Conservation (phyloP, 768 basidiomycete genomes). For the Arthromyces matolae region DNA sequence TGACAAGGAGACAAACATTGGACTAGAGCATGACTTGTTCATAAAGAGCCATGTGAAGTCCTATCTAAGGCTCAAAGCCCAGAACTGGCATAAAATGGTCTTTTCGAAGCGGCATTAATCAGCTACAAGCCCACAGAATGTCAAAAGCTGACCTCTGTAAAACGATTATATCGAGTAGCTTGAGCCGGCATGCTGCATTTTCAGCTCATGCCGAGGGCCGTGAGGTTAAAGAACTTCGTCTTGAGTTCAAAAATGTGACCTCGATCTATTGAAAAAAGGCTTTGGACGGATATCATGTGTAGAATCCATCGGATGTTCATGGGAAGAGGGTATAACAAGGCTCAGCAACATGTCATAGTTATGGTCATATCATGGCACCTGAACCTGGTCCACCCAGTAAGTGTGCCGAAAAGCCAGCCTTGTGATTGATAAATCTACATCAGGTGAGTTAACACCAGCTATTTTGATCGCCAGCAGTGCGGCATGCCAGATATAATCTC, state of each 20-base stretch:
- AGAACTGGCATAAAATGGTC: slow-evolving; percentile 1
- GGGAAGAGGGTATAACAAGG: too few species aligned
- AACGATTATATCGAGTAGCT: neutral
- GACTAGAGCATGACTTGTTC: too few species aligned
- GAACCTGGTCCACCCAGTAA: too few species aligned
- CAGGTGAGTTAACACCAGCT: too few species aligned
- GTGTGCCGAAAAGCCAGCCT: too few species aligned
- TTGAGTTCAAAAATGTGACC: slow-evolving; percentile 7
- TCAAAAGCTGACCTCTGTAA: neutral
- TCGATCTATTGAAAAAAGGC: neutral
- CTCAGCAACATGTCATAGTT: too few species aligned
- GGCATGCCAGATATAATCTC: too few species aligned
- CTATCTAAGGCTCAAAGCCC: neutral
- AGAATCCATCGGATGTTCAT: neutral
- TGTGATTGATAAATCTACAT: too few species aligned
- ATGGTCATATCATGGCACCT: too few species aligned
- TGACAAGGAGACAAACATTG: too few species aligned
- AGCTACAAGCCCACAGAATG: neutral
- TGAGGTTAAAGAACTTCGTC: neutral
- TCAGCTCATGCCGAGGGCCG: slow-evolving; percentile 1
- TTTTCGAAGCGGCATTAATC: slow-evolving; percentile 2
- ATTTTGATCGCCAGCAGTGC: too few species aligned
- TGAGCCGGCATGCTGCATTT: neutral
- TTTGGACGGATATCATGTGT: slow-evolving; percentile 8
- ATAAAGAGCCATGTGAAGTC: too few species aligned